Evolutionary conservation across 768 basidiomycete genomes (phyloP), one percentile per base, ranked within the genome.

Genomic region (Pisolithus sp.): DNA sequence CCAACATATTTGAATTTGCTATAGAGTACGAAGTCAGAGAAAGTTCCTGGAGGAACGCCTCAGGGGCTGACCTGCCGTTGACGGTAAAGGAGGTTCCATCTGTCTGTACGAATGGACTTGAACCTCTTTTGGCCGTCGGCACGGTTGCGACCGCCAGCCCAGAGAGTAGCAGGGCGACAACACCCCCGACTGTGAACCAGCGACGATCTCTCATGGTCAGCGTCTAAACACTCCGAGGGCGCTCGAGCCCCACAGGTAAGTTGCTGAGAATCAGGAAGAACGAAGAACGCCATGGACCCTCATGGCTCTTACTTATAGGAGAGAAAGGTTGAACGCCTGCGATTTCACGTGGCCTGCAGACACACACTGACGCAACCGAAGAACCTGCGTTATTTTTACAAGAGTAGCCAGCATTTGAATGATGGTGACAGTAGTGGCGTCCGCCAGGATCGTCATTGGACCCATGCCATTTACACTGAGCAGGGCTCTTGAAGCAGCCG

Each of bases 21-120:
- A 57, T 20, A 48, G 7, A 46, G 43, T 43, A 70, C 52, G 68
- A 68, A 65, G 2, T 59, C 53, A 53, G 69, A 64, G 55, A 13
- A 9, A 48, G 45, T 23, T 23, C 17, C 45, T 2, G 4, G 31
- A 43, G 49, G 38, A 46, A 42, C 44, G 13, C 36, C 21, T 17
- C 13, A 2, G 3, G 1, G 6, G 36, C 64, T 39, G 52, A 76
- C 83, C 73, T 78, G 59, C 81, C 81, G 51, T 84, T 82, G 41
- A 80, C 71, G 20, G 64, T 57, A 57, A 85, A 82, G 28, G 74
- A 69, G n/a, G 68, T 61, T 52, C 73, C 71, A 34, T 71, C 57
- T 4, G 69, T 69, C 38, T 71, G 63, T 10, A 85, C 73, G 57
- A 82, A 85, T 2, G 68, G 63, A 26, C 68, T 65, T 17, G 63